Evolutionary conservation across 345 rosid species (phyloP).

Genomic region (Geranium brycei): DNA sequence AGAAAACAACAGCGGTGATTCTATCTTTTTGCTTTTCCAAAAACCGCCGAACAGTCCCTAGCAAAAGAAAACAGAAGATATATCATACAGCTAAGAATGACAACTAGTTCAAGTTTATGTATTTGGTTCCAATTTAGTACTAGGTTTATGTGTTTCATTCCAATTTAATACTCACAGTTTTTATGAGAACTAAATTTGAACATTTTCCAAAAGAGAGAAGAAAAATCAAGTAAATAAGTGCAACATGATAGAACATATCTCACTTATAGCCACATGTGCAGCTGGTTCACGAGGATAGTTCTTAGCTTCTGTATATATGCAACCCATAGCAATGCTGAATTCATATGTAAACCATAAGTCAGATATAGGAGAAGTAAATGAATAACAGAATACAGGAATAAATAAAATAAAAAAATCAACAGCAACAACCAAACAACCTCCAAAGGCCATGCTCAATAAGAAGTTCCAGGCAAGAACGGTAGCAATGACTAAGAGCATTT

Average conservation of each 20-base stretch:
- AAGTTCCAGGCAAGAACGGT: constrained; percentile 87
- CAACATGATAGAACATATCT: constrained; percentile 20
- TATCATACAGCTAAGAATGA: background rate
- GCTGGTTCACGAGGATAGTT: constrained; percentile 98
- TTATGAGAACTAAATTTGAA: background rate
- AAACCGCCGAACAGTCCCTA: constrained; percentile 90
- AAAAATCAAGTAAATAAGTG: constrained; percentile 4
- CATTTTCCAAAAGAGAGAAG: background rate
- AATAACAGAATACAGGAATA: constrained; percentile 3
- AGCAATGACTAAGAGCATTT: constrained; percentile 97
- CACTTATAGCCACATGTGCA: constrained; percentile 95
- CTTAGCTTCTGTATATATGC: constrained; percentile 87
- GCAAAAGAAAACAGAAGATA: constrained; percentile 13
- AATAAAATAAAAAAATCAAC: constrained; percentile 7
- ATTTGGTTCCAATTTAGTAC: too few species aligned
- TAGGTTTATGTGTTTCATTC: too few species aligned
- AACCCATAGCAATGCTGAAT: constrained; percentile 85
- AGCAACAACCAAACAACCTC: constrained; percentile 34
- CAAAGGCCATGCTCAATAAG: constrained; percentile 74
- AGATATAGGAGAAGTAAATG: background rate
- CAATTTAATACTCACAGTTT: too few species aligned
- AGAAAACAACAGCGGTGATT: constrained; percentile 78
- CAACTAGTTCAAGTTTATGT: too few species aligned
- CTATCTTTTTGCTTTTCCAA: constrained; percentile 87
- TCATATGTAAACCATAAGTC: constrained; percentile 14